Evolutionary conservation across 2,329 filamentous ascomycete species (phyloP).

Genomic region (Botrytis medusae): DNA sequence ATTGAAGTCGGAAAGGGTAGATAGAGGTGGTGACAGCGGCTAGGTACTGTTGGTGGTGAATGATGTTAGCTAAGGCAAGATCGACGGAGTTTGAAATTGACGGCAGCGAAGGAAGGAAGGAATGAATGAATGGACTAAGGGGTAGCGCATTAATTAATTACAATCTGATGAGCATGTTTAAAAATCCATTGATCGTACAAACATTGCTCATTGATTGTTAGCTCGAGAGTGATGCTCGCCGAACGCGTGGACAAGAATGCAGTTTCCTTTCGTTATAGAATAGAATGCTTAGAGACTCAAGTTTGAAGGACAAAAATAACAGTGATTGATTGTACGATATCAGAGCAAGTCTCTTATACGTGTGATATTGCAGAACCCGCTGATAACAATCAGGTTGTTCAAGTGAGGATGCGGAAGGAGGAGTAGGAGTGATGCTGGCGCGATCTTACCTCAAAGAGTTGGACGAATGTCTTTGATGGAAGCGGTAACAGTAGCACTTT

Average conservation of each 20-base stretch:
- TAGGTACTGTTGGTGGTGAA: background rate
- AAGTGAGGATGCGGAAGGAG: background rate
- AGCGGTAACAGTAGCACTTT: background rate
- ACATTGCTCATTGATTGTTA: background rate
- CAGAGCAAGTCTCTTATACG: background rate
- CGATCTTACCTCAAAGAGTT: slow-evolving; percentile 13
- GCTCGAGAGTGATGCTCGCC: background rate
- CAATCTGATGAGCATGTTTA: background rate
- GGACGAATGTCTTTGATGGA: background rate
- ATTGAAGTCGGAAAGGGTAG: background rate
- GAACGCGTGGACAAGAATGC: background rate
- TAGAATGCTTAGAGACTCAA: background rate
- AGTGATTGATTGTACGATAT: background rate
- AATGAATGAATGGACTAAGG: background rate
- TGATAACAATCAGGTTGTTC: background rate
- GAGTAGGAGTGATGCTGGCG: background rate
- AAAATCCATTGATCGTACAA: background rate
- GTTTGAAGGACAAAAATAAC: background rate
- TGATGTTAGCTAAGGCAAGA: slow-evolving; percentile 2
- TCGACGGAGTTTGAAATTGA: background rate
- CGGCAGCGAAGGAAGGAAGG: background rate
- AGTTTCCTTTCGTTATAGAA: background rate
- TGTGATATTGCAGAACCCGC: background rate
- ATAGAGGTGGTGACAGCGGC: background rate
- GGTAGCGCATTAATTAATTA: background rate